These are phyloP conservation scores for Teunomyces funiuensis DNA, from an alignment of 805 yeast species.

Conservation along the genomic window DNA sequence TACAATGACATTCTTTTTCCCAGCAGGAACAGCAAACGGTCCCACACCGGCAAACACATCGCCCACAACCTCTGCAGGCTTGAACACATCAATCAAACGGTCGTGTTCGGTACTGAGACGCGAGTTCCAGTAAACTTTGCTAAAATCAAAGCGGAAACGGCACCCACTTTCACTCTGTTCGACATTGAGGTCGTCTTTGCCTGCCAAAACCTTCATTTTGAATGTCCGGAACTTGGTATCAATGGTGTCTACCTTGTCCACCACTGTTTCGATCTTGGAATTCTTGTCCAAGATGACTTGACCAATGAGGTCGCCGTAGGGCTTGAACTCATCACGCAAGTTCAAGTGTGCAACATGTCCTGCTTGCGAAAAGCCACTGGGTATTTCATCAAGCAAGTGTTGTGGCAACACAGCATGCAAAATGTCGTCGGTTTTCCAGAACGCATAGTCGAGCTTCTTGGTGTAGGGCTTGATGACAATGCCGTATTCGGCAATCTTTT, in stretches of 20 bases:
- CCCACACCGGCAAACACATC: constrained; percentile 99
- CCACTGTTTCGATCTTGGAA: constrained; percentile 80
- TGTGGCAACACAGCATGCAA: constrained; percentile 76
- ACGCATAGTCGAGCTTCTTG: constrained; percentile 63
- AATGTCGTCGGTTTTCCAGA: constrained; percentile 90
- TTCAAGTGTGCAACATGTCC: constrained; percentile 97
- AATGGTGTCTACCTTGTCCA: constrained; percentile 84
- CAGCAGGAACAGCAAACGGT: constrained; percentile 96
- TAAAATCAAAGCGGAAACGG: constrained; percentile 80
- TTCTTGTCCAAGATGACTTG: constrained; percentile 88
- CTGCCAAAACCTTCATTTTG: constrained; percentile 91
- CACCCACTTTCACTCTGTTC: constrained; percentile 89
- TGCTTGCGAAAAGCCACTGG: constrained; percentile 87
- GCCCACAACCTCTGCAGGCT: constrained; percentile 72
- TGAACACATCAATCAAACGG: constrained; percentile 62
- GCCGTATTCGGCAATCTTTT: constrained; percentile 47
- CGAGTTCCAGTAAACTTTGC: constrained; percentile 96
- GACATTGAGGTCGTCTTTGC: constrained; percentile 71
- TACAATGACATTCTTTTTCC: constrained; percentile 73
- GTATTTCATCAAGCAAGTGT: constrained; percentile 65
- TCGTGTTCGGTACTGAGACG: constrained; percentile 92
- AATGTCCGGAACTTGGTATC: constrained; percentile 89
- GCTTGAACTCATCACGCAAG: constrained; percentile 78
- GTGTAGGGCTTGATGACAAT: constrained; percentile 53
- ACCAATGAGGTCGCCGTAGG: constrained; percentile 79